Evolutionary conservation across 345 rosid genomes (phyloP), one percentile per base, ranked within the genome.

Genomic region (Sisymbrium irio): DNA sequence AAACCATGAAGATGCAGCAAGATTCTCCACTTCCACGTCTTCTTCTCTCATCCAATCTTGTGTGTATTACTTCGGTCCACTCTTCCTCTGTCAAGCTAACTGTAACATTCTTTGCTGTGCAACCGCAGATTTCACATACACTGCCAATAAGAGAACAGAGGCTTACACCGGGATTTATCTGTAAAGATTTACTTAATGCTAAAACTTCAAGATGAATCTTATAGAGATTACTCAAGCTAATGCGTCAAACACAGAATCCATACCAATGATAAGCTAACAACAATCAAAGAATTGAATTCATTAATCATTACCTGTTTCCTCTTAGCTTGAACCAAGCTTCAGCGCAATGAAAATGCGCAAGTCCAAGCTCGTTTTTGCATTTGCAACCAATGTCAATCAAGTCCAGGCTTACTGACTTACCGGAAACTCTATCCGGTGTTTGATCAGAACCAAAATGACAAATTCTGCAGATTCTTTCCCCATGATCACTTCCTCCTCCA

Each of bases 261-360:
- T 69, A 57, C 33, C 0, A 51, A 36, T 59, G 4, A 8, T 9
- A 44, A 33, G 47, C 35, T 32, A 42, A 44, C 33, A 45, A 9
- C 61, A 57, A 28, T 19, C 2, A 15, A 71, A 27, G 46, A 27
- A 17, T 60, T 41, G 62, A 20, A 20, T 65, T 41, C 17, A 20
- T 69, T 82, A 20, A 56, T 41, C 17, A 20, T 69, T 82, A 94
- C 98, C 96, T 91, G 85, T 87, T 94, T 78, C 96, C 95, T 87
- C 80, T 89, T 15, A 88, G 83, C 82, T 84, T 94, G 80, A 94
- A 94, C 97, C 98, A 94, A 27, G 89, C 86, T 83, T 94, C 96
- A 0, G 96, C 98, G 62, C 97, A 94, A 58, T 85, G 83, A 19
- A 69, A 65, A 82, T 94, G 98, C 9, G 92, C 93, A 75, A 83